phyloP scores from a whole-genome alignment of 1,139 yeast genomes.

The Yarrowia galli region DNA sequence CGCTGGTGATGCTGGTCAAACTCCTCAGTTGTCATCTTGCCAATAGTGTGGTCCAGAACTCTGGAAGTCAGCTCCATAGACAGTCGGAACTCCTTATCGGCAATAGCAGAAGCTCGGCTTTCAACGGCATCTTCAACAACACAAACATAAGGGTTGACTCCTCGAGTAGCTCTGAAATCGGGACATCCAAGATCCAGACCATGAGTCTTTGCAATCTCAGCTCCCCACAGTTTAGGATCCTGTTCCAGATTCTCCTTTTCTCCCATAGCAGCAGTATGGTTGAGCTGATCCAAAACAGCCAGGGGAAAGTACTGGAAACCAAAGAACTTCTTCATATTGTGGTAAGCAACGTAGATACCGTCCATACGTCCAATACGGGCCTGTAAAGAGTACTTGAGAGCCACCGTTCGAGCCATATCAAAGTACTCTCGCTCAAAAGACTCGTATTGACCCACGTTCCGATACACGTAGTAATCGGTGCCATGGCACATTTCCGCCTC shows the following conservation, averaged over 20 bases:
- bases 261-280: slow-evolving; percentile 55
- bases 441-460: slow-evolving; percentile 69
- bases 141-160: slow-evolving; percentile 23
- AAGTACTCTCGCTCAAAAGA: slow-evolving; percentile 79
- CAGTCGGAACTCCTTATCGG: slow-evolving; percentile 72
- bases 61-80: slow-evolving; percentile 66
- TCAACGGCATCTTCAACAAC: slow-evolving; percentile 44
- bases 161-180: slow-evolving; percentile 20
- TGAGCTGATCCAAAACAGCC: slow-evolving; percentile 68
- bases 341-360: slow-evolving; percentile 92
- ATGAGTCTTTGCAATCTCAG: slow-evolving; percentile 34
- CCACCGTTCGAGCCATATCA: slow-evolving; percentile 77
- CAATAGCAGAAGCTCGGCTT: slow-evolving; percentile 59
- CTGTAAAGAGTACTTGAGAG: slow-evolving; percentile 85
- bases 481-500: slow-evolving; percentile 56
- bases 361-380: slow-evolving; percentile 97
- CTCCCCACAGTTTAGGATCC: slow-evolving; percentile 41
- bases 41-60: slow-evolving; percentile 55
- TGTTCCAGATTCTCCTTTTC: slow-evolving; percentile 2
- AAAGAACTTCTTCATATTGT: slow-evolving; percentile 78
- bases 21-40: slow-evolving; percentile 1
- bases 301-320: slow-evolving; percentile 91
- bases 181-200: slow-evolving; percentile 10
- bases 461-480: slow-evolving; percentile 70
- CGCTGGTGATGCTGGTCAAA: slow-evolving; percentile 25